Evolutionary conservation across 768 basidiomycete genomes (phyloP).

Genomic region (Hypholoma sublateritium): DNA sequence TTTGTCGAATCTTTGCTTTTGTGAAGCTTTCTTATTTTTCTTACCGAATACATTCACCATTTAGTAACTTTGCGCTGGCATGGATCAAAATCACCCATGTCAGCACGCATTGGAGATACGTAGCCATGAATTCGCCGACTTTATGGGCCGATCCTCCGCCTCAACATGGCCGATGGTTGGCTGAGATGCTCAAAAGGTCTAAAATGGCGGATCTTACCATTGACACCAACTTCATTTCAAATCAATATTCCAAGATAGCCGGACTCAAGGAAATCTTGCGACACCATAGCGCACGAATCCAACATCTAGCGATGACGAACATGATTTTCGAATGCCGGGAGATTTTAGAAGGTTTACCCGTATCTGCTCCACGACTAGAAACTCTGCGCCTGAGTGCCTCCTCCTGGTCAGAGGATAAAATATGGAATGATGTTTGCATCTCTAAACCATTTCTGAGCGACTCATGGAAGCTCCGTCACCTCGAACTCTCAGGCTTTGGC

Average conservation of each 20-base stretch:
- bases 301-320: neutral
- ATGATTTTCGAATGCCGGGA: neutral
- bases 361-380: neutral
- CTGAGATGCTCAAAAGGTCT: neutral
- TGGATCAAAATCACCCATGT: neutral
- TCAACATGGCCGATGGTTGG: neutral
- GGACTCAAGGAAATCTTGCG: neutral
- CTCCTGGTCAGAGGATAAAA: neutral
- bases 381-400: neutral
- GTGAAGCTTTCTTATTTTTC: constrained; percentile 9
- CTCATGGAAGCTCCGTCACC: constrained; percentile 25
- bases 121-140: neutral
- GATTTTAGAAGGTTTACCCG: neutral
- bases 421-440: neutral
- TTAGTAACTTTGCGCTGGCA: constrained; percentile 10
- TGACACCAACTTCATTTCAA: neutral
- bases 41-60: neutral
- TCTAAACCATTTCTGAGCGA: neutral
- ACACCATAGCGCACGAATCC: neutral
- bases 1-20: constrained; percentile 37
- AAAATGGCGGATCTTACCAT: neutral
- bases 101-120: neutral
- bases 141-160: neutral
- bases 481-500: constrained; percentile 34
- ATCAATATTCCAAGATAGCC: neutral